Base-by-base conservation (phyloP, 306 rosid genomes). In the Carpinus viminea region DNA sequence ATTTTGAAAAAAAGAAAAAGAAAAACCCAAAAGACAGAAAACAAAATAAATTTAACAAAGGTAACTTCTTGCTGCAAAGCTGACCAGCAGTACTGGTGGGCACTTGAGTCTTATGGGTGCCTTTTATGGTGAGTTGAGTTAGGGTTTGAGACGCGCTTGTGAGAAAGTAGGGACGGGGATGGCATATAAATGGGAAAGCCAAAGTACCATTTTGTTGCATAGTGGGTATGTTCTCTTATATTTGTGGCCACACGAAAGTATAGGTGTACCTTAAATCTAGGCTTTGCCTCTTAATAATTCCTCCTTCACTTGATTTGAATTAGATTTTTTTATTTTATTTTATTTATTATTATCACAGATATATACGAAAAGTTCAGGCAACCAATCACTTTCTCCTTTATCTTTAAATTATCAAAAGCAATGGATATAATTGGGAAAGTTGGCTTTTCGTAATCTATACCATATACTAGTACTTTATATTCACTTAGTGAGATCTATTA, bases 211-310 rank as follows among this genome's bases (percentile, higher is more conserved):
- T 72, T 43, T 72, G 66, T 34, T 57, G 70, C 76, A 54, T 65
- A 73, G 50, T 56, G 46, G 24, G 24, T 24, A 4, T 34, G 66
- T 48, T 66, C 71, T 66, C 71, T 38, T 66, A 31, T 18, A 73
- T 34, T 72, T 31, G 60, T 26, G 57, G 46, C 45, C 20, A 68
- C 20, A 20, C 34, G 55, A 20, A 47, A 48, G 18, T 4, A 10
- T 46, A 4, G 74, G 26, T 5, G 38, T 57, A 65, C 81, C 84
- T 75, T 65, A 68, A 79, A 56, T 76, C 60, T 71, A 76, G 79
- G 81, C 78, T 71, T 72, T 79, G 60, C 77, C 60, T 47, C 47
- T 53, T 45, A 34, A 54, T 78, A 34, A 54, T 78, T 3, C 43
- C 47, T 34, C 47, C 13, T 26, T 34, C 45, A 41, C 45, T 41